Percentiles rank a stretch among this genome's conserved stretches.
These are phyloP conservation scores for Sclerotinia borealis DNA, from an alignment of 2,329 filamentous ascomycete genomes.

Conservation along the genomic window DNA sequence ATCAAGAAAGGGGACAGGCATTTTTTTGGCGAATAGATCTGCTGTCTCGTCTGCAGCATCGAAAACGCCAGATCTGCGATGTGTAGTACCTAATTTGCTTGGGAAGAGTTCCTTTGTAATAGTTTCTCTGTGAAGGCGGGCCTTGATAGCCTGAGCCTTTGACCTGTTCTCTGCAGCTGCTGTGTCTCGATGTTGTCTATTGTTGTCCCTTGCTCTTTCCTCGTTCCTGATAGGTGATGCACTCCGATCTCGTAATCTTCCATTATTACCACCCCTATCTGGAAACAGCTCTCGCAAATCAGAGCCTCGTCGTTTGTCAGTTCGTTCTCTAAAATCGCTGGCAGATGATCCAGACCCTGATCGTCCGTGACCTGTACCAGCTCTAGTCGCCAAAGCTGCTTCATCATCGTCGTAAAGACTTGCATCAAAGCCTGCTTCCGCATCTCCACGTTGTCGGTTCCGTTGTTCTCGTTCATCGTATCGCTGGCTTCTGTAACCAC, in stretches of 20 bases:
- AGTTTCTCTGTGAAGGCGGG: conserved; percentile 18
- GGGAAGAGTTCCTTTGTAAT: conserved; percentile 50
- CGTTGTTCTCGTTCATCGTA: conserved; percentile 40
- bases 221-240: conserved; percentile 31
- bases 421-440: conserved; percentile 58
- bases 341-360: conserved; percentile 27
- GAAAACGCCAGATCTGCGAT: conserved; percentile 44
- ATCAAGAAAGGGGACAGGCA: conserved; percentile 45
- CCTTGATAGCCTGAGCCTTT: conserved; percentile 42
- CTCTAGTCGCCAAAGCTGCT: conserved; percentile 31
- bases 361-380: conserved; percentile 31
- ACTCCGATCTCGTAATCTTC: conserved; percentile 32
- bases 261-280: conserved; percentile 25
- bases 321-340: conserved; percentile 27
- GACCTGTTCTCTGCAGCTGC: conserved; percentile 36
- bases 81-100: conserved; percentile 36
- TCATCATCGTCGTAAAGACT: conserved; percentile 77
- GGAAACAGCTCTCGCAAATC: conserved; percentile 58
- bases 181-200: conserved; percentile 20
- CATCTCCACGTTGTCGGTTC: conserved; percentile 40
- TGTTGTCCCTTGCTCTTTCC: conserved; percentile 36
- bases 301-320: conserved; percentile 11
- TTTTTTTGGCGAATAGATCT: conserved; percentile 44
- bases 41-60: conserved; percentile 50
- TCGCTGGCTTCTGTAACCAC: conserved; percentile 38